These are phyloP conservation scores for Clathrospora elynae DNA, from an alignment of 2,329 filamentous ascomycete species.

Conservation along the genomic window DNA sequence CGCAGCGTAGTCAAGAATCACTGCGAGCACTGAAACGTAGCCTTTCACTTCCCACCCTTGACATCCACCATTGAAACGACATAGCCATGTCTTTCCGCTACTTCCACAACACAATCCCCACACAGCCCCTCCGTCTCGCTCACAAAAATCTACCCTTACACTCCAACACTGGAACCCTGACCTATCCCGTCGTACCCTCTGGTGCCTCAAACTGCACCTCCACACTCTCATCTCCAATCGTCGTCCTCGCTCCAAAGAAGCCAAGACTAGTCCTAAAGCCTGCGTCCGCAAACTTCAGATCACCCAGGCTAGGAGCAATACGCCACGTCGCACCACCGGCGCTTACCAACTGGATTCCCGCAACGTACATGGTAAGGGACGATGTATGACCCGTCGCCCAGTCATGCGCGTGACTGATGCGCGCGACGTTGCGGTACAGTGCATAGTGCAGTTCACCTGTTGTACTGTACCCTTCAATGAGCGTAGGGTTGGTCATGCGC, in stretches of 20 bases:
- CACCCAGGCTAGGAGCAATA: conserved; percentile 45
- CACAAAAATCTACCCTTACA: conserved; percentile 30
- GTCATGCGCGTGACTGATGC: conserved; percentile 57
- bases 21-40: conserved; percentile 19
- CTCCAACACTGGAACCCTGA: conserved; percentile 27
- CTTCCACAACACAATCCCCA: conserved; percentile 23
- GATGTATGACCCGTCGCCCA: conserved; percentile 58
- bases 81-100: conserved; percentile 20
- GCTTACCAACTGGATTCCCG: conserved; percentile 49
- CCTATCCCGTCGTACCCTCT: conserved; percentile 37
- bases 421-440: conserved; percentile 55
- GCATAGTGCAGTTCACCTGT: conserved; percentile 57
- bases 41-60: conserved; percentile 32
- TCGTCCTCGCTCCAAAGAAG: conserved; percentile 43
- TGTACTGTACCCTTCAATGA: conserved; percentile 58
- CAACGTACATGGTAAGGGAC: conserved; percentile 51
- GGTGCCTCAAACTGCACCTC: conserved; percentile 38
- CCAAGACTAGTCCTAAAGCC: conserved; percentile 49
- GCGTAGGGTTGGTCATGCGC: conserved; percentile 59
- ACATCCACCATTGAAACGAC: conserved; percentile 19
- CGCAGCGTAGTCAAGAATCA: too few species aligned
- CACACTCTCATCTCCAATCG: conserved; percentile 21
- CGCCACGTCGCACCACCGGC: conserved; percentile 47
- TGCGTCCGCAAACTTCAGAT: conserved; percentile 45
- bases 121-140: conserved; percentile 21